Base-by-base conservation (phyloP, 106 monocot genomes). In the Narthecium ossifragum region DNA sequence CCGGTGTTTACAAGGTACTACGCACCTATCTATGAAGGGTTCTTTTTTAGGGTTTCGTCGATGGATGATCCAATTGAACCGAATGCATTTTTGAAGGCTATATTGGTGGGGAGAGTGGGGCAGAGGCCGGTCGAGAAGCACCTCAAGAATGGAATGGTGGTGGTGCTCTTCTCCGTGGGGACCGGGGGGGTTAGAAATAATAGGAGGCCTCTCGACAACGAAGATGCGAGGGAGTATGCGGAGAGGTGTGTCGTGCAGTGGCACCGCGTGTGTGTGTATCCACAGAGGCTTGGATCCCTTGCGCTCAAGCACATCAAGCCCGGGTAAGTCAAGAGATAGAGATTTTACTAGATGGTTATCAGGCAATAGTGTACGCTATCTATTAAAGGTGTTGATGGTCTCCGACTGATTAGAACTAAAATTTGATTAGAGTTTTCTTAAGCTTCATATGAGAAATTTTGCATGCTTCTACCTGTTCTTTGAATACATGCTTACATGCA, bases 131-230 rank as follows among this genome's bases (percentile, higher is more conserved):
- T 96, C 50, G 73, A 86, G 74, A 90, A 90, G 86, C 40, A 48
- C 14, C 63, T 96, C 57, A 78, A 62, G 86, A 84, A 78, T 43
- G 89, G 90, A 13, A 45, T 73, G 21, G 22, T 46, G 26, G 80
- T 86, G 45, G 86, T 86, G 33, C 59, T 90, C 8, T 96, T 96
- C 65, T 90, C 90, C 1, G 37, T 96, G 53, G 94, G 72, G 8
- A 90, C 94, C 1, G 94, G 90, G 0, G 94, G 90, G 52, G 86
- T 96, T 28, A 68, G 94, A 59, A 96, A 96, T 61, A 96, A 96
- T 43, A 76, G 94, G 20, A 78, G 94, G 65, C 90, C 94, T n/a
- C 66, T 96, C 33, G 83, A 90, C 8, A 50, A 90, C 26, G 94
- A 90, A 68, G 73, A 81, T 28, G 90, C 94, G 38, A 73, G 72